Conservation (phyloP, 257 asterid species). For the Plantago ovata region DNA sequence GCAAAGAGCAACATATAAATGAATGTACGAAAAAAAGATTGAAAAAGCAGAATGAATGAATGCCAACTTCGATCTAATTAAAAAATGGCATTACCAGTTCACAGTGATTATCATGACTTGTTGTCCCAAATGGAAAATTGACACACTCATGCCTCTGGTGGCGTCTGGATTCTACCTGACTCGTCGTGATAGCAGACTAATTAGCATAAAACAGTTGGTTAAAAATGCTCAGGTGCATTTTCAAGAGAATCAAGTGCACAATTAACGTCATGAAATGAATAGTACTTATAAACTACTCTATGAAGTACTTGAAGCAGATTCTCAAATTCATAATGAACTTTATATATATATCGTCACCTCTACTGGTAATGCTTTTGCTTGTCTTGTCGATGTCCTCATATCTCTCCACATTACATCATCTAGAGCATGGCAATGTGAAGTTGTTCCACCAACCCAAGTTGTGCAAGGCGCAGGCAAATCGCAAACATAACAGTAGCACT, state of each 20-base stretch:
- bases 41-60: neutral
- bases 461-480: slow-evolving; percentile 1
- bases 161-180: neutral
- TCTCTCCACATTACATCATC: neutral
- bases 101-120: neutral
- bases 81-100: slow-evolving; percentile 1
- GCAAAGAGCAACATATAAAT: neutral
- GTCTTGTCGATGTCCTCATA: neutral
- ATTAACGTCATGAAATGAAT: neutral
- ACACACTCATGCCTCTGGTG: neutral
- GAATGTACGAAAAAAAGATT: neutral
- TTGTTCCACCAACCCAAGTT: neutral
- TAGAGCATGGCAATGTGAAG: neutral
- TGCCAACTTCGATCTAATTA: too few relatives aligned
- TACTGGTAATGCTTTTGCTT: neutral
- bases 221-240: neutral
- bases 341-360: neutral
- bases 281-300: neutral
- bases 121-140: neutral
- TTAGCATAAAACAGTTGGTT: too few relatives aligned
- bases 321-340: too few relatives aligned
- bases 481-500: slow-evolving; percentile 11
- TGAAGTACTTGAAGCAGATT: too few relatives aligned
- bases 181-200: neutral
- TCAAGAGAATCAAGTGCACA: neutral